These are phyloP conservation scores for Candida suzukii DNA, from an alignment of 805 yeast genomes.

Conservation along the genomic window DNA sequence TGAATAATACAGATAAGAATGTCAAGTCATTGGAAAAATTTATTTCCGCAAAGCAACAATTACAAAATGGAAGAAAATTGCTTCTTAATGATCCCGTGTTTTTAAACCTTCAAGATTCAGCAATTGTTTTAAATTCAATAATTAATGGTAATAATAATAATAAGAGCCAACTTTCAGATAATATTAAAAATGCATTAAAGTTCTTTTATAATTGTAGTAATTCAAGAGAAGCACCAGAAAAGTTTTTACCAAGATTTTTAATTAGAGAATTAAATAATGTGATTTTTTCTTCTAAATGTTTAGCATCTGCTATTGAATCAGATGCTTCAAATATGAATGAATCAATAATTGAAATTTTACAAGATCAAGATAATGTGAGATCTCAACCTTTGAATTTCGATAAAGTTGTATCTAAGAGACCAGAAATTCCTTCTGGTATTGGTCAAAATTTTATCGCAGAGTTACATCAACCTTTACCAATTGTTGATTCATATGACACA, in stretches of 20 bases:
- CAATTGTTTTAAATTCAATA: constrained; percentile 36
- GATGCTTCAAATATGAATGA: constrained; percentile 2
- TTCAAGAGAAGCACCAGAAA: not conserved
- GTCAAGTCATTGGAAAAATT: constrained; percentile 2
- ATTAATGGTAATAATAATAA: not conserved
- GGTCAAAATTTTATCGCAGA: too few relatives aligned
- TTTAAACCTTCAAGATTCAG: constrained; percentile 43
- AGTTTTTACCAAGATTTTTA: not conserved
- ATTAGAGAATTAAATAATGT: not conserved
- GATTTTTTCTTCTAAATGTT: not conserved
- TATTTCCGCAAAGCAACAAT: constrained; percentile 14
- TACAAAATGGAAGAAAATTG: constrained; percentile 22
- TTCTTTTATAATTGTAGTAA: not conserved
- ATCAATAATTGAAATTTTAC: not conserved
- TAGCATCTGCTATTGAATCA: not conserved
- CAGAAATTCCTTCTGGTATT: too few relatives aligned
- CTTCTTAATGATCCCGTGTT: constrained; percentile 40
- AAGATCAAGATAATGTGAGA: constrained; percentile 20
- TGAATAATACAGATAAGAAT: constrained; percentile 19
- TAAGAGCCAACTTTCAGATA: not conserved
- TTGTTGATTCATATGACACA: not conserved
- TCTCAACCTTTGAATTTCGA: constrained; percentile 15
- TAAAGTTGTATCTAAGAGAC: not conserved
- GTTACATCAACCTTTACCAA: too few relatives aligned
- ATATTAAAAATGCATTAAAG: not conserved